Percentiles rank a stretch among this genome's conserved stretches.
These are phyloP conservation scores for Rhynchosporium agropyri DNA, from an alignment of 2,329 filamentous ascomycete species.

Conservation along the genomic window DNA sequence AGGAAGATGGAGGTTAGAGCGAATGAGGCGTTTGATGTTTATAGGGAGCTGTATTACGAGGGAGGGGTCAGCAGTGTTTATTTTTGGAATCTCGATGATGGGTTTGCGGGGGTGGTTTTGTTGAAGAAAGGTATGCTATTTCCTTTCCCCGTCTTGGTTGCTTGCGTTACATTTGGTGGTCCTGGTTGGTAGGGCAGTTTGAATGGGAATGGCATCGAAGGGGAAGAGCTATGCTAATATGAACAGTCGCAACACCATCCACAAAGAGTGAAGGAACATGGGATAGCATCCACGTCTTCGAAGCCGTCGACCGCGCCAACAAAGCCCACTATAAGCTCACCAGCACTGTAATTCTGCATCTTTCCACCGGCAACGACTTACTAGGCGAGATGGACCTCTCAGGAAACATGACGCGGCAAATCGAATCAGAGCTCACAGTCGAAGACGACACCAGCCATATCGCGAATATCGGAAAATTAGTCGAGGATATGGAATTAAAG, in stretches of 20 bases:
- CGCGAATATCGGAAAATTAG: conserved; percentile 88
- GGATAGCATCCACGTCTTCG: conserved; percentile 99
- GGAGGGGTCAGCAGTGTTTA: conserved; percentile 95
- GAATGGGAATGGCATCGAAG: conserved; percentile 14
- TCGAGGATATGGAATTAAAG: conserved; percentile 99
- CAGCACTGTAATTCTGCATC: conserved; percentile 89
- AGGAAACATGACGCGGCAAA: conserved; percentile 97
- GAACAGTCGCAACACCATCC: conserved; percentile 64
- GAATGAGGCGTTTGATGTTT: conserved; percentile 96
- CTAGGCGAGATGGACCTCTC: conserved; percentile 89
- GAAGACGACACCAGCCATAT: conserved; percentile 93
- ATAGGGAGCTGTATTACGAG: conserved; percentile 95
- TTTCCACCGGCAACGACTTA: conserved; percentile 67
- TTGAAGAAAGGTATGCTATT: conserved; percentile 77
- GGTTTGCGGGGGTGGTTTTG: conserved; percentile 93
- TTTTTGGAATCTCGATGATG: conserved; percentile 97
- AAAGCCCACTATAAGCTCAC: conserved; percentile 97
- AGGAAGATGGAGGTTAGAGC: conserved; percentile 91
- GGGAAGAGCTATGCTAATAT: background rate
- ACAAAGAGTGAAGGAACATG: conserved; percentile 77
- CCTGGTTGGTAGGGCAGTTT: background rate
- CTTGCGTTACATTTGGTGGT: background rate
- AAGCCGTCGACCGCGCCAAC: conserved; percentile 89
- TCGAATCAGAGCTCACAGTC: conserved; percentile 87
- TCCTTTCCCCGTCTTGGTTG: background rate